Base-by-base conservation (phyloP, 83 land plant species). In the Picea mariana region DNA sequence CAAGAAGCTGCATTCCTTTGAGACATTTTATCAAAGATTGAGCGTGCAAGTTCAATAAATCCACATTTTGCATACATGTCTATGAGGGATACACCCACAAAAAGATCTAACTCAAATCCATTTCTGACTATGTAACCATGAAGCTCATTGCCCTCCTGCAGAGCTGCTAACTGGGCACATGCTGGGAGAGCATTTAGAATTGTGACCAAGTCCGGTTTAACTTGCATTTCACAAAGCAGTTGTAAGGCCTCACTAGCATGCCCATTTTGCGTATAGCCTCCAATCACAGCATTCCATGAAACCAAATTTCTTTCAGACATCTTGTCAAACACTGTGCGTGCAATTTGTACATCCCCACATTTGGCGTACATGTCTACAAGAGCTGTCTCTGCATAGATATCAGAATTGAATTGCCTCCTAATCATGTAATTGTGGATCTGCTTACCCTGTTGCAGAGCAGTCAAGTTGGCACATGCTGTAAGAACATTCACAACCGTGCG, bases 31-130 rank as follows among this genome's bases (percentile, higher is more conserved):
- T 3, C 12, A 66, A 91, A 91, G 31, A 91, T 67, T 71, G 40
- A 49, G 31, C 78, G 69, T 1, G 91, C 89, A 63, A 42, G 62
- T 69, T 86, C 82, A 60, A 88, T 67, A 17, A 21, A 42, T 6
- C 88, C 85, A 86, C 93, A 91, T 64, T 91, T 91, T 2, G 89
- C 82, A 78, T 91, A 91, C 93, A 91, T 87, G 58, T 91, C 89
- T 5, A 91, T 75, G 2, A 91, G 79, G 5, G 93, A 91, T 85
- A 83, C 85, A 3, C 87, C 81, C 9, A 87, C 62, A 59, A 67
- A 82, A 13, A 81, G 72, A 49, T 85, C 85, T 27, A 80, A 76
- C 4, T 62, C 34, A 62, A 87, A 62, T 0, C 77, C 83, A 42
- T 68, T 85, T 67, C 80, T 79, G n/a, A 78, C 62, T 4, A 89